Evolutionary conservation across 768 basidiomycete genomes (phyloP), one percentile per base, ranked within the genome.

Genomic region (Mycena filopes): DNA sequence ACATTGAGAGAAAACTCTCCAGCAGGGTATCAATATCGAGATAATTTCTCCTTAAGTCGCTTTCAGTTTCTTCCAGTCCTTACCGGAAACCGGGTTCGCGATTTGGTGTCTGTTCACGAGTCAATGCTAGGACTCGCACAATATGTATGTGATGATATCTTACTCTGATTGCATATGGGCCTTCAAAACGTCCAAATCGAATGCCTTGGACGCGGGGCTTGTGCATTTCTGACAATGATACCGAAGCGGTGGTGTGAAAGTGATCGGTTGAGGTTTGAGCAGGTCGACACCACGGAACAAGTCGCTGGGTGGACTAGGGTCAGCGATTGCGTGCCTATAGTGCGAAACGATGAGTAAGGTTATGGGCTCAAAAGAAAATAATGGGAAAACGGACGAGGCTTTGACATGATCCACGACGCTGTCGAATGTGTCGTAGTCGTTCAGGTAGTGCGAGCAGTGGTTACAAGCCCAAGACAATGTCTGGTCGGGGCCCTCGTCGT

Each of bases 381-480:
- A 29, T 60, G 25, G 33, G 63, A 2, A 25, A 18, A 29, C 65
- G 25, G 33, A 67, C 66, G 13, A 11, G 13, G 61, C 33, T 48
- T 55, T 57, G 18, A 63, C 56, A 50, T 68, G 66, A 4, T 68
- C 62, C 4, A 25, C 11, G 18, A 68, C 62, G 12, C 41, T 38
- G 10, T 38, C 13, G 23, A 41, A 48, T 38, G 46, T 60, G 7
- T 60, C 26, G 28, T 21, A 68, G 18, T 28, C 20, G 33, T 68
- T 58, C 18, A 68, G 26, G 26, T 63, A 42, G 7, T 55, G 16
- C n/a, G 66, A n/a, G 47, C 66, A 68, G 26, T 63, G 66, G 16
- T 60, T 63, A 33, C 66, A 68, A 9, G 66, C 25, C 66, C 66
- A 68, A 29, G 66, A 68, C 16, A 45, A 18, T 6, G 61, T 68